These are phyloP conservation scores for Monosporascus ibericus DNA, from an alignment of 2,329 filamentous ascomycete species.

Conservation along the genomic window DNA sequence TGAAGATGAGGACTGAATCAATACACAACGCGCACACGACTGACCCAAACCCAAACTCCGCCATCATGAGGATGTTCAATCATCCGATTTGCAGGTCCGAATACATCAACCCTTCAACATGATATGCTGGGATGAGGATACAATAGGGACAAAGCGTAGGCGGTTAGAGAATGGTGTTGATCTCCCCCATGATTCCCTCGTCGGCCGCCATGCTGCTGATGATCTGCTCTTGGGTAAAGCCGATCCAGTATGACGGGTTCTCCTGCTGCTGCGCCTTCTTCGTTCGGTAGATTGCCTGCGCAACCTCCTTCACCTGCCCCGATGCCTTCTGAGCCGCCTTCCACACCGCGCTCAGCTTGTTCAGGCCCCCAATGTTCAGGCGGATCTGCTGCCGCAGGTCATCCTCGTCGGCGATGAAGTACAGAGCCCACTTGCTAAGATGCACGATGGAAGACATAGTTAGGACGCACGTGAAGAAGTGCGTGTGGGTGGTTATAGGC, in stretches of 20 bases:
- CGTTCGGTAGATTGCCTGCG: constrained; percentile 63
- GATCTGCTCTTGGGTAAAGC: constrained; percentile 48
- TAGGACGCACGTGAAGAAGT: constrained; percentile 78
- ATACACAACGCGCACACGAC: no score
- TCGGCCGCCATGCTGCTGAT: constrained; percentile 50
- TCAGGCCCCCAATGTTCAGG: constrained; percentile 71
- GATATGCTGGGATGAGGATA: no score
- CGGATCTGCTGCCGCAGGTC: constrained; percentile 69
- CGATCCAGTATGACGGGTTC: constrained; percentile 49
- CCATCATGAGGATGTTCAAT: no score
- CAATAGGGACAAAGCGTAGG: constrained; percentile 1
- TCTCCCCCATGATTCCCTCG: constrained; percentile 53
- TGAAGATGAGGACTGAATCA: no score
- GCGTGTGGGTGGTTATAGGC: constrained; percentile 66
- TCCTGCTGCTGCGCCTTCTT: constrained; percentile 52
- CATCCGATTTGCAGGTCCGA: no score
- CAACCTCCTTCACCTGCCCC: constrained; percentile 69
- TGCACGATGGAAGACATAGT: constrained; percentile 77
- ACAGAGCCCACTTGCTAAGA: constrained; percentile 69
- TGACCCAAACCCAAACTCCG: no score
- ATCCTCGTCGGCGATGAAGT: constrained; percentile 57
- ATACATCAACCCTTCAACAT: no score
- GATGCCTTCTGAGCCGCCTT: constrained; percentile 63
- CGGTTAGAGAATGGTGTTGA: constrained; percentile 35
- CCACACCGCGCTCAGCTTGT: constrained; percentile 65